Evolutionary conservation across 352 stramenopile species (phyloP), one percentile per base, ranked within the genome.

Genomic region (Phytopythium kandeliae): DNA sequence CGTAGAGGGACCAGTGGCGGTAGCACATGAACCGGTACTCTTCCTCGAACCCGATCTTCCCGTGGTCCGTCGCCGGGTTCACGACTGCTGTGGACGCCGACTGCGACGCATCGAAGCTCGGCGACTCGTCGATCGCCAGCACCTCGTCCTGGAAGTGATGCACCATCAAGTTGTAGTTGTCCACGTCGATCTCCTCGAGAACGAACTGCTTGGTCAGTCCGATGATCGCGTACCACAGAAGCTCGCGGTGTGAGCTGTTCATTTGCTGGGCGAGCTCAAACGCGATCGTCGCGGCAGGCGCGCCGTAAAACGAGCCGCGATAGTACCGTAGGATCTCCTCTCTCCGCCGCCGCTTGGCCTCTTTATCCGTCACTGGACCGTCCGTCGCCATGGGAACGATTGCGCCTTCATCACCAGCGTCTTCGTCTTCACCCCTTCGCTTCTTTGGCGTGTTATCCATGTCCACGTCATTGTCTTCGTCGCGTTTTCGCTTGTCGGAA

Each of bases 21-120:
- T 99, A 87, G 44, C 98, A 91, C 83, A 98, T 98, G 79, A 99
- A 98, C 25, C 91, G 82, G 60, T 96, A 97, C 62, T 98, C 94
- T 55, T 95, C 80, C 53, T 96, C 87, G 58, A 92, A 95, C 10
- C 65, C 67, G 54, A 97, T 96, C 49, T 86, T 86, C 7, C 87
- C 88, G 48, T 89, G 75, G 17, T 88, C 69, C 37, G 86, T 86
- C 9, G 74, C 76, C 0, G 79, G 79, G 46, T 88, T 83, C 10
- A 37, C 48, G 15, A 54, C 13, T 16, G 62, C 58, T 15, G 0
- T 5, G 2, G 40, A 21, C 40, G 51, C 34, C 2, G 51, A 11
- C 21, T 41, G 54, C 3, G 51, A 48, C 11, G 19, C 26, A 15
- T 54, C 56, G 1, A 33, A n/a, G 4, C 21, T 34, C 1, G 47